phyloP scores from a whole-genome alignment of 306 rosid species.

The Myrica gale region DNA sequence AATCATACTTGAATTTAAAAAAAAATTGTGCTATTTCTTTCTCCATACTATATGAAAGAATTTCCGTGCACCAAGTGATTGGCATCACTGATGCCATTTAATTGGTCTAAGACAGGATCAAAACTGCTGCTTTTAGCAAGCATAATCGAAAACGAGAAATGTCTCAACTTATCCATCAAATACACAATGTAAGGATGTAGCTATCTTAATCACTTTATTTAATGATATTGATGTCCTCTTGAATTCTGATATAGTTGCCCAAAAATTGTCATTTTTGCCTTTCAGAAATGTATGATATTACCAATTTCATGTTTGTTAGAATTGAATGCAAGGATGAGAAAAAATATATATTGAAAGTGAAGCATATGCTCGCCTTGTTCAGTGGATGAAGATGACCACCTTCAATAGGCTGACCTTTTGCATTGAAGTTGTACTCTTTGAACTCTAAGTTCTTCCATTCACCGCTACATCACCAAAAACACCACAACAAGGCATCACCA shows the following conservation, averaged over 20 bases:
- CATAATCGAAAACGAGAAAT: not conserved
- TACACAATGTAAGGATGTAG: not conserved
- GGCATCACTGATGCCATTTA: not conserved
- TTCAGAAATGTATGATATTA: not conserved
- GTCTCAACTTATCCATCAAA: not conserved
- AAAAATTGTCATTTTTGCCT: not conserved
- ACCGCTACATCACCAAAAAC: conserved; percentile 46
- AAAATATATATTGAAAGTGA: not conserved
- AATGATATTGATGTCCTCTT: not conserved
- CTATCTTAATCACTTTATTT: not conserved
- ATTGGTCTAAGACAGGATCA: not conserved
- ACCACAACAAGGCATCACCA: conserved; percentile 25
- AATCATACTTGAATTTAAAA: not conserved
- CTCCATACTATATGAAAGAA: not conserved
- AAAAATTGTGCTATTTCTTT: not conserved
- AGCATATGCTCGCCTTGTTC: conserved; percentile 64
- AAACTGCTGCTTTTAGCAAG: not conserved
- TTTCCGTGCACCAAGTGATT: not conserved
- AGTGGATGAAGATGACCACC: conserved; percentile 92
- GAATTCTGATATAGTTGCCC: not conserved
- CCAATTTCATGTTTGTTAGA: not conserved
- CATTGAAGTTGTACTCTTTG: conserved; percentile 77
- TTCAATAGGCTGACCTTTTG: conserved; percentile 84
- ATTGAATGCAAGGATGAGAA: not conserved
- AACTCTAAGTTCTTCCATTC: conserved; percentile 82